Evolutionary conservation across 768 basidiomycete genomes (phyloP).

Genomic region (Inosperma sp.): DNA sequence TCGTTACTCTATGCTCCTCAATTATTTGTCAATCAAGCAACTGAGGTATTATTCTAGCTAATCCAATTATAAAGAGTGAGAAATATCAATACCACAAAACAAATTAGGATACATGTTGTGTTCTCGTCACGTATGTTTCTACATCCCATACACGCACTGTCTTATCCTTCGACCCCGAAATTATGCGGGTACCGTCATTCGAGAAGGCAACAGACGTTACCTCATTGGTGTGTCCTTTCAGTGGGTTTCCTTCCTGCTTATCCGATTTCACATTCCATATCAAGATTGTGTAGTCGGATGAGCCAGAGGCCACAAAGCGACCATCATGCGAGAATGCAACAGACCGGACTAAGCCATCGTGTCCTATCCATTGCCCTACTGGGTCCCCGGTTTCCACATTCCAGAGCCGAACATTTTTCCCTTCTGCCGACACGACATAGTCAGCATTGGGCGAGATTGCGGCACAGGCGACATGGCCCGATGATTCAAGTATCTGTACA

Average conservation of each 20-base stretch:
- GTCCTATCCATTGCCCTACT: neutral
- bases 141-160: constrained; percentile 15
- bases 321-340: constrained; percentile 48
- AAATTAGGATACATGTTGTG: no score
- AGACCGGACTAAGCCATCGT: neutral
- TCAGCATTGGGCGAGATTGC: no score
- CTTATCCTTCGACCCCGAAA: constrained; percentile 11
- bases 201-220: constrained; percentile 13
- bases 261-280: constrained; percentile 12
- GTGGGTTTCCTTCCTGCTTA: constrained; percentile 1
- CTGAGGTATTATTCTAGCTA: no score
- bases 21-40: no score
- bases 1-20: no score
- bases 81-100: no score
- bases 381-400: constrained; percentile 5
- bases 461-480: no score
- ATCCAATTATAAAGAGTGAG: no score
- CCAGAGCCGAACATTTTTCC: constrained; percentile 13
- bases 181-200: constrained; percentile 4
- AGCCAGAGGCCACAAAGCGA: constrained; percentile 59
- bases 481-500: no score
- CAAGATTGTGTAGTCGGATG: constrained; percentile 8
- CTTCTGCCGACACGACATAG: no score
- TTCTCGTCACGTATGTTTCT: no score
- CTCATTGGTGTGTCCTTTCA: constrained; percentile 4